A percentile compares a stretch with the other conserved stretches of the same genome.
These are phyloP conservation scores for Rachicladosporium sp. DNA, from an alignment of 2,329 filamentous ascomycete genomes.

Conservation along the genomic window DNA sequence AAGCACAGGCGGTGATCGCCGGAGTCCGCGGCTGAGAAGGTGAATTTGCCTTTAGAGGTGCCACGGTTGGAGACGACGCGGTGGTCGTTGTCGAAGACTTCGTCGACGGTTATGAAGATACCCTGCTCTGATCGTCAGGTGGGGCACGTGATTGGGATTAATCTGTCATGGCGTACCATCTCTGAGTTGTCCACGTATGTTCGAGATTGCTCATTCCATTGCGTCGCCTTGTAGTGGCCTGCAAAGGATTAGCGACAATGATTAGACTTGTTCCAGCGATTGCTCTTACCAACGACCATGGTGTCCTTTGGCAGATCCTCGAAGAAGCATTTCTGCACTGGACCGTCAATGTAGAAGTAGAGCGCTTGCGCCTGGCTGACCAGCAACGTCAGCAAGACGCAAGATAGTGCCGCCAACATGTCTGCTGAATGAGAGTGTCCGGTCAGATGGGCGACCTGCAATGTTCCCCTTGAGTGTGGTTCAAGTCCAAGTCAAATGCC, in stretches of 20 bases:
- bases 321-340: slow-evolving; percentile 85
- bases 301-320: slow-evolving; percentile 97
- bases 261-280: not conserved
- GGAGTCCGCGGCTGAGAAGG: slow-evolving; percentile 87
- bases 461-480: no score
- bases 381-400: slow-evolving; percentile 23
- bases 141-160: slow-evolving; percentile 1
- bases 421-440: slow-evolving; percentile 5
- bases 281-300: slow-evolving; percentile 64
- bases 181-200: slow-evolving; percentile 61
- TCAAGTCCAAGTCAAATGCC: no score
- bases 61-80: slow-evolving; percentile 84
- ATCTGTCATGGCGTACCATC: no score
- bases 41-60: slow-evolving; percentile 67
- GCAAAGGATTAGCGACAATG: slow-evolving; percentile 1
- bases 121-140: slow-evolving; percentile 26
- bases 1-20: slow-evolving; percentile 96
- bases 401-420: slow-evolving; percentile 16
- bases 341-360: slow-evolving; percentile 90
- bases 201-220: slow-evolving; percentile 60
- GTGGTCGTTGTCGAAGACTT: slow-evolving; percentile 96
- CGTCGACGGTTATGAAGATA: slow-evolving; percentile 89
- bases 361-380: slow-evolving; percentile 62
- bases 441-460: not conserved
- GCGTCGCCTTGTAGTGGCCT: slow-evolving; percentile 78